phyloP scores from a whole-genome alignment of 768 basidiomycete genomes.

The Mycena venus region DNA sequence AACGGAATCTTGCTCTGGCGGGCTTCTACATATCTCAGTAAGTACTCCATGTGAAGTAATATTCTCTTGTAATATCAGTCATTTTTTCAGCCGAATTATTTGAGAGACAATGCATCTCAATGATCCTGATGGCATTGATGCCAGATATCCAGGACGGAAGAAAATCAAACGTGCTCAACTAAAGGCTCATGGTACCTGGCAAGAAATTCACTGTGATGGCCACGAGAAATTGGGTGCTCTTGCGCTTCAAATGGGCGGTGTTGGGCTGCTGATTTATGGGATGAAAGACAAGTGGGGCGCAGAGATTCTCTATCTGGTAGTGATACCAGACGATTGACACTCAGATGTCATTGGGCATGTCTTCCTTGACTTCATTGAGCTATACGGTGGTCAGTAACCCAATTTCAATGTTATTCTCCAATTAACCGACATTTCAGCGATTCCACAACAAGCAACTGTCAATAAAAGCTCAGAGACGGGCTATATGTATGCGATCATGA shows the following conservation, averaged over 20 bases:
- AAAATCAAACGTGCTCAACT: constrained; percentile 29
- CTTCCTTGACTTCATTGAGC: constrained; percentile 38
- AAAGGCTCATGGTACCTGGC: constrained; percentile 36
- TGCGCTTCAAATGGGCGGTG: constrained; percentile 41
- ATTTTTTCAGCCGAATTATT: constrained; percentile 32
- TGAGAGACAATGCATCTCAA: constrained; percentile 25
- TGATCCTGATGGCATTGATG: constrained; percentile 38
- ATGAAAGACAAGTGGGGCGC: constrained; percentile 41
- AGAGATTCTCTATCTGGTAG: constrained; percentile 37
- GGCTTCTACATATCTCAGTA: constrained; percentile 31
- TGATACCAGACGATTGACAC: constrained; percentile 38
- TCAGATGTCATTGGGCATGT: constrained; percentile 40
- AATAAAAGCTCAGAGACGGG: constrained; percentile 45
- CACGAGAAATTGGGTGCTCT: constrained; percentile 44
- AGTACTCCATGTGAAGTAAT: neutral
- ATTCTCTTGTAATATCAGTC: neutral
- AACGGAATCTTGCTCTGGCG: neutral
- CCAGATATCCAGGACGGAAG: constrained; percentile 36
- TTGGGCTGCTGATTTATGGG: constrained; percentile 39
- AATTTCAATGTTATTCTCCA: neutral
- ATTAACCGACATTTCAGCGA: neutral
- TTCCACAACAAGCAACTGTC: constrained; percentile 37
- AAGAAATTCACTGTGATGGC: constrained; percentile 42
- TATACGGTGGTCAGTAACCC: constrained; percentile 29
- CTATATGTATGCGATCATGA: constrained; percentile 27